Evolutionary conservation across 768 basidiomycete genomes (phyloP), one percentile per base, ranked within the genome.

Genomic region (Pisolithus orientalis): DNA sequence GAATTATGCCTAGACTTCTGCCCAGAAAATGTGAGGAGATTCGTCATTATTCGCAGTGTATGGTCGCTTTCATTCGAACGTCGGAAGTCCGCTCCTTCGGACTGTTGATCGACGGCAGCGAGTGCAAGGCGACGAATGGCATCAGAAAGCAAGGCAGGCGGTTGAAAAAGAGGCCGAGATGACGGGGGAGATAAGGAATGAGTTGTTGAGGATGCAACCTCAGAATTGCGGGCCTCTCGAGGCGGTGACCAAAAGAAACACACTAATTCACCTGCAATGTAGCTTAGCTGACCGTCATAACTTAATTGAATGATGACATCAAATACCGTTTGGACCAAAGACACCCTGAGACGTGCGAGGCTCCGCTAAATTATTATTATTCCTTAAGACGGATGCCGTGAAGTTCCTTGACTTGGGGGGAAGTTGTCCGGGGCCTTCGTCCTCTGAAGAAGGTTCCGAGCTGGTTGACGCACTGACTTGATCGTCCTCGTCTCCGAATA

Each of bases 291-390:
- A 55, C 45, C 9, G 49, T n/a, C 16, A 50, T 2, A 3, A 25
- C 31, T 32, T 21, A 21, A 2, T 21, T 16, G 34, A 50, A 25
- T 7, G 3, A 21, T 25, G 25, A 3, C 39, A 27, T 6, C 4
- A 62, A 74, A 44, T 53, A 91, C 93, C 94, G 62, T 91, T 90
- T 0, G 89, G 88, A 1, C 92, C 89, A 72, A 94, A 95, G 0
- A 84, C 79, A 2, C 90, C 93, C 61, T 94, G 92, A 2, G 89
- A 91, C 0, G 88, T 90, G 55, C 89, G 73, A 1, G 91, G 86
- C 65, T 93, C 90, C 0, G 87, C 85, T 6, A 92, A 65, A 63
- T 91, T 91, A 68, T 90, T 88, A 58, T 83, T 77, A 47, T 75
- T 81, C 47, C 83, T 73, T 54, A 87, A 59, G 2, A 85, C 58